These are phyloP conservation scores for Brettanomyces sp. DNA, from an alignment of 805 yeast species.

Conservation along the genomic window DNA sequence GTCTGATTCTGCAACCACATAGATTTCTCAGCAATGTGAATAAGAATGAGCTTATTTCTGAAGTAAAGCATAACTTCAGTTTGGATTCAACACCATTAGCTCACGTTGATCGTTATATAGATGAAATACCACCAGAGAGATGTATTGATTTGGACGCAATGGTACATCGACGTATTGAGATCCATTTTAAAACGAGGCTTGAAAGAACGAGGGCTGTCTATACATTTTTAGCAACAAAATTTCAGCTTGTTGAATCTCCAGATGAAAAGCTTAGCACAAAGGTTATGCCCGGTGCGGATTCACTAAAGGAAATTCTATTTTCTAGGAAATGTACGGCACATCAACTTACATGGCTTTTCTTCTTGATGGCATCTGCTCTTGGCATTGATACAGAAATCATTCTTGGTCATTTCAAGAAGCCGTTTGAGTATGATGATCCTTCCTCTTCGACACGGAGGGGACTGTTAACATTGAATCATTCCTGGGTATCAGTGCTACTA, in stretches of 20 bases:
- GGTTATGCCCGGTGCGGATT: slow-evolving; percentile 17
- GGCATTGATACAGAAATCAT: slow-evolving; percentile 70
- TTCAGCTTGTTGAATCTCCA: slow-evolving; percentile 31
- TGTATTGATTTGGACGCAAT: slow-evolving; percentile 45
- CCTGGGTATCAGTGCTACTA: slow-evolving; percentile 76
- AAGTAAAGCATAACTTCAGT: slow-evolving; percentile 2
- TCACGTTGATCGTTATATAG: slow-evolving; percentile 36
- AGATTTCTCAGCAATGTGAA: slow-evolving; percentile 34
- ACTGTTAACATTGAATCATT: slow-evolving; percentile 57
- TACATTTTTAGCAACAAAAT: slow-evolving; percentile 52
- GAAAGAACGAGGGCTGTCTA: slow-evolving; percentile 62
- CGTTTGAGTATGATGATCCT: slow-evolving; percentile 44
- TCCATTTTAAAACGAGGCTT: slow-evolving; percentile 41
- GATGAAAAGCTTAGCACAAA: slow-evolving; percentile 25
- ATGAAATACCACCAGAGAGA: slow-evolving; percentile 27
- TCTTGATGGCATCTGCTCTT: slow-evolving; percentile 59
- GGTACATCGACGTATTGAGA: slow-evolving; percentile 42
- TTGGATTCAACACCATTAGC: slow-evolving; percentile 20
- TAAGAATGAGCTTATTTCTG: slow-evolving; percentile 32
- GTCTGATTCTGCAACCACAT: slow-evolving; percentile 56
- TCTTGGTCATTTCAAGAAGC: slow-evolving; percentile 75
- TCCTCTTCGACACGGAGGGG: slow-evolving; percentile 27
- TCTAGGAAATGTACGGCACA: slow-evolving; percentile 27
- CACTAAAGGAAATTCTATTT: slow-evolving; percentile 20
- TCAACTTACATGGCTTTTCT: slow-evolving; percentile 71